These are phyloP conservation scores for Diutina catenulata DNA, from an alignment of 1,139 yeast genomes.

Conservation along the genomic window DNA sequence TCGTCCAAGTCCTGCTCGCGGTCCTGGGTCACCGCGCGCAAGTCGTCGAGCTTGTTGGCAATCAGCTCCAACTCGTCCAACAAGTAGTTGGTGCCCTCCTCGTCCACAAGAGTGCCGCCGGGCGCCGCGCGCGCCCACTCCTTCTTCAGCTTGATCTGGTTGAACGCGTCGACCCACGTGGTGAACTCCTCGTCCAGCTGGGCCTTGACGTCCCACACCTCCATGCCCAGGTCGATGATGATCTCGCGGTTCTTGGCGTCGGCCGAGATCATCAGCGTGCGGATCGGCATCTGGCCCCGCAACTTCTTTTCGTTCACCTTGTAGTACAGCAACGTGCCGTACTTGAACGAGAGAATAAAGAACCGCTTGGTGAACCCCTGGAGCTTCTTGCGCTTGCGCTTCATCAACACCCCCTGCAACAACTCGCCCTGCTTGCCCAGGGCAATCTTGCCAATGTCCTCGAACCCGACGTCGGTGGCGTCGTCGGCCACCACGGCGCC, in stretches of 20 bases:
- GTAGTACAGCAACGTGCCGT: slow-evolving; percentile 77
- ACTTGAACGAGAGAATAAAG: slow-evolving; percentile 70
- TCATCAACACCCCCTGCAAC: slow-evolving; percentile 64
- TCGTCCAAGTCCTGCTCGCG: not conserved
- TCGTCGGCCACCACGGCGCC: not conserved
- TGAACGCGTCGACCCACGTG: slow-evolving; percentile 75
- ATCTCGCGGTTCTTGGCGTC: slow-evolving; percentile 56
- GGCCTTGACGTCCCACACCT: slow-evolving; percentile 83
- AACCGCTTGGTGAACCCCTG: slow-evolving; percentile 84
- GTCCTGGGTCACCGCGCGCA: not conserved
- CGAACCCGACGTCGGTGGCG: not conserved
- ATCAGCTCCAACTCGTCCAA: not conserved
- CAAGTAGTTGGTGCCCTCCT: slow-evolving; percentile 4
- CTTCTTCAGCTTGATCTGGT: slow-evolving; percentile 23
- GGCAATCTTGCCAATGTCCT: slow-evolving; percentile 11
- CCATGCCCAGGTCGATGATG: slow-evolving; percentile 90
- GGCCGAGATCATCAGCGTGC: slow-evolving; percentile 71
- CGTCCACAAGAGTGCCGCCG: not conserved
- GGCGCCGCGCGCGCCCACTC: not conserved
- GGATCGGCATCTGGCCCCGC: slow-evolving; percentile 88
- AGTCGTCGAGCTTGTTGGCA: not conserved
- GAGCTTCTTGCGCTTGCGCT: slow-evolving; percentile 59
- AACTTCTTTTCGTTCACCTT: slow-evolving; percentile 55
- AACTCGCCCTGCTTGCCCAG: slow-evolving; percentile 45
- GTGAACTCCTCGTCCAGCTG: slow-evolving; percentile 52